Base-by-base conservation (phyloP, 805 yeast species). In the Ogataea paradorogensis region DNA sequence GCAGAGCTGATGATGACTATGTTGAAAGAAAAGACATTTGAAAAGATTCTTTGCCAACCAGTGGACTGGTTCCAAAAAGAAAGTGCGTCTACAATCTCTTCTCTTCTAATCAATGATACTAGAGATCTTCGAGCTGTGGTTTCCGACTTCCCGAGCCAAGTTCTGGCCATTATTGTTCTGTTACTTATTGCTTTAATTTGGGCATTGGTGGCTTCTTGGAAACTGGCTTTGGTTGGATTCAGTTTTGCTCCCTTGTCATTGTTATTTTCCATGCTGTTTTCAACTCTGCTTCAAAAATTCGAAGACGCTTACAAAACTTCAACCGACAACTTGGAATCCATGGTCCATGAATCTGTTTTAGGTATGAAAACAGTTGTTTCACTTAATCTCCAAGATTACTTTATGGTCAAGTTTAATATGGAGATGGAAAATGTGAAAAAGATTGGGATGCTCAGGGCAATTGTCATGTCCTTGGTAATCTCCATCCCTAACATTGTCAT, bases 141-240 rank as follows among this genome's bases (percentile, higher is more conserved):
- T 1, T 70, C 86, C 0, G 79, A 79, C 30, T 80, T 83, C 47
- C 55, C 86, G 22, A 67, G 80, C 8, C 71, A 81, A 0, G 30
- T 78, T 0, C 50, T 78, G 1, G 74, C 82, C 9, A 70, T 85
- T 27, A 35, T 74, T 2, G 65, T 78, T 0, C 69, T 88, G 33
- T 65, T 83, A 0, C 27, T 67, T 0, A 61, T 79, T 20, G 95
- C 96, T 4, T 46, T 81, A 4, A 65, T 78, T 6, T 93, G 97
- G 97, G 80, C 96, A 0, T 46, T 88, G 1, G 71, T 70, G 0
- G 58, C 71, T 9, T 96, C 96, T 0, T 93, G 98, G 98, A 84
- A 82, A 52, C 64, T 93, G 29, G 76, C 96, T 1, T 63, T 91
- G 8, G 93, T 87, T 2, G 95, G 95, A 2, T 52, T 90, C 9